Percentiles rank a stretch among this genome's conserved stretches.
phyloP scores from a whole-genome alignment of 768 basidiomycete species.

The Leccinum truebloodii region DNA sequence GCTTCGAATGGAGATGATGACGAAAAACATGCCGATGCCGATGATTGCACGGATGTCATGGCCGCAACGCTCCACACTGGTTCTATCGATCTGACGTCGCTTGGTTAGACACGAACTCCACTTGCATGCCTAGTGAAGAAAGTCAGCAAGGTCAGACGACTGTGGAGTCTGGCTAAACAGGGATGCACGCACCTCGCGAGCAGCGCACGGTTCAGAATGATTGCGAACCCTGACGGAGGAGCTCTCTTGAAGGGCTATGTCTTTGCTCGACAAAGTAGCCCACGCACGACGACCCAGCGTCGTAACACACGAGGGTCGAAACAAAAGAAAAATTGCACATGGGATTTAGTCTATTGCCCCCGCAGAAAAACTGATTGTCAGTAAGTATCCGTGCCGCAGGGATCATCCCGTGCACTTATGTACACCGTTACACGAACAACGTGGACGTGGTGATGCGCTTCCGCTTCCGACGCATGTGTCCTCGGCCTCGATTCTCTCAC shows the following conservation, averaged over 20 bases:
- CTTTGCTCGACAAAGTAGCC: background rate
- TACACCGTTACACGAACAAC: too few species aligned
- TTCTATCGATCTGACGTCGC: background rate
- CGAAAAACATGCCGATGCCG: background rate
- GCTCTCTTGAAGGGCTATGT: background rate
- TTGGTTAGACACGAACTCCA: background rate
- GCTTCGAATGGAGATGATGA: background rate
- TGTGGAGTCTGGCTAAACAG: background rate
- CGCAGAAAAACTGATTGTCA: background rate
- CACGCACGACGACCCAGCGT: background rate
- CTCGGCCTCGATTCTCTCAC: background rate
- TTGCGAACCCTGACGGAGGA: background rate
- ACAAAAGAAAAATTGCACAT: background rate
- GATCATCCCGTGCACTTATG: background rate
- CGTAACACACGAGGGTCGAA: background rate
- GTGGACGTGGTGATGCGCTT: too few species aligned
- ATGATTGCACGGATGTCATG: conserved; percentile 9
- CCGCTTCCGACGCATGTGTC: background rate
- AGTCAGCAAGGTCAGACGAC: background rate
- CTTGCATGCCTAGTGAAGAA: background rate
- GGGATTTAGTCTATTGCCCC: background rate
- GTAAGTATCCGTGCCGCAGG: background rate
- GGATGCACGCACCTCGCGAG: background rate
- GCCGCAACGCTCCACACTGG: background rate
- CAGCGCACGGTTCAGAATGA: background rate